Evolutionary conservation across 306 rosid genomes (phyloP), one percentile per base, ranked within the genome.

Genomic region (Biancaea sappan): DNA sequence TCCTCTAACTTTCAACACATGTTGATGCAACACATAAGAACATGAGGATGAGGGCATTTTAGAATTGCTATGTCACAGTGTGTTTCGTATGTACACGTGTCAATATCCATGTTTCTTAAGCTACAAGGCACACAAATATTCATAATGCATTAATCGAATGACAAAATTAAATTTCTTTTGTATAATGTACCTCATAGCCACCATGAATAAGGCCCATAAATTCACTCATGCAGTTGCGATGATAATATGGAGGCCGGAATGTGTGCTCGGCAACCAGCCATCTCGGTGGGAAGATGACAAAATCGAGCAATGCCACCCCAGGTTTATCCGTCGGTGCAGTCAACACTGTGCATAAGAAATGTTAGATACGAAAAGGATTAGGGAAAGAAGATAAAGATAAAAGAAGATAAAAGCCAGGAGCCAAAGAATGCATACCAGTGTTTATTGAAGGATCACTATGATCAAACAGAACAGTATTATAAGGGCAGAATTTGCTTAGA

Each of bases 191-290:
- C 96, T 91, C 98, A 58, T 94, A 94, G 77, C 92, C 92, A 76
- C 98, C 97, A n/a, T 81, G 65, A 77, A 94, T 87, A 69, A 94
- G 97, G 72, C 98, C 98, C 98, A 94, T 94, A 74, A 91, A 94
- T 79, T 94, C 98, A 81, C 90, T 91, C 98, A 94, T 94, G 79
- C 97, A 94, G 38, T 94, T 94, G 89, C 98, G 97, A 73, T 94
- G 98, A 81, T 89, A 94, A 88, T 94, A 94, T 16, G 98, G 98
- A 26, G 98, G 98, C 68, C 98, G 94, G 73, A 94, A 94, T 48
- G 98, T 94, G 58, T 91, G 97, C 83, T 94, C 98, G 4, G 98
- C 90, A 73, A 94, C 98, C 80, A 94, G 75, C 98, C 98, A 94
- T 73, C 97, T 86, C 6, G 97, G 97, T 28, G 98, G 97, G 57